Percentiles rank a stretch among this genome's conserved stretches.
These are phyloP conservation scores for Kuraishia borneana DNA, from an alignment of 805 yeast genomes.

Conservation along the genomic window DNA sequence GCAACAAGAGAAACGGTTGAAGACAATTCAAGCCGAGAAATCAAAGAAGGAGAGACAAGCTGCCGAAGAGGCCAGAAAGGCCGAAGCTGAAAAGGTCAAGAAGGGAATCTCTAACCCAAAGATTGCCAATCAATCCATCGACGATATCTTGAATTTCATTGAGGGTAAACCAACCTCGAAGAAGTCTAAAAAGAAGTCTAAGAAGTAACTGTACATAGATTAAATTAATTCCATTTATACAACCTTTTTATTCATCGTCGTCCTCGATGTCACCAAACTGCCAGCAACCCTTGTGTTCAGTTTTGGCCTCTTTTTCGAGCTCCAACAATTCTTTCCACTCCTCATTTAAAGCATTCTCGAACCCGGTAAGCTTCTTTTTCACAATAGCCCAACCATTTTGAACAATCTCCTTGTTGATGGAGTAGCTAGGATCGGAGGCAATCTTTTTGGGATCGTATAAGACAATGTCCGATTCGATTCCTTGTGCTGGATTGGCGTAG, in stretches of 20 bases:
- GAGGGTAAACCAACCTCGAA: constrained; percentile 35
- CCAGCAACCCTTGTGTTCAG: constrained; percentile 55
- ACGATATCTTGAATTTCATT: constrained; percentile 61
- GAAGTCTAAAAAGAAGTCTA: constrained; percentile 16
- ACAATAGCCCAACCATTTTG: constrained; percentile 52
- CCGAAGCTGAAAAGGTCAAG: constrained; percentile 13
- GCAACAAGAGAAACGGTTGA: constrained; percentile 25
- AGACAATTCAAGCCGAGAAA: constrained; percentile 7
- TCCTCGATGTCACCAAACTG: constrained; percentile 62
- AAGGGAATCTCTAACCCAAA: constrained; percentile 34
- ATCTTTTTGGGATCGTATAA: constrained; percentile 48
- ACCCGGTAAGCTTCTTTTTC: constrained; percentile 20
- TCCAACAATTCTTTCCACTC: constrained; percentile 27
- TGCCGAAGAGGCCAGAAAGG: constrained; percentile 13
- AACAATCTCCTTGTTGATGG: constrained; percentile 50
- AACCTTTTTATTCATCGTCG: constrained; percentile 25
- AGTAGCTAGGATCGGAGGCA: constrained; percentile 39
- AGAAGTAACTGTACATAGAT: constrained; percentile 9
- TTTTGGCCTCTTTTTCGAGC: constrained; percentile 38
- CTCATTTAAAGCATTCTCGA: constrained; percentile 22
- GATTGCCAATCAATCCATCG: constrained; percentile 55
- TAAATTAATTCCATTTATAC: constrained; percentile 1
- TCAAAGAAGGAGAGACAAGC: constrained; percentile 11
- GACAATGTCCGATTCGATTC: constrained; percentile 36
- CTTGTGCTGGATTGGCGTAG: constrained; percentile 23